Evolutionary conservation across 2,329 filamentous ascomycete genomes (phyloP).

Genomic region (Leptographium flavum): DNA sequence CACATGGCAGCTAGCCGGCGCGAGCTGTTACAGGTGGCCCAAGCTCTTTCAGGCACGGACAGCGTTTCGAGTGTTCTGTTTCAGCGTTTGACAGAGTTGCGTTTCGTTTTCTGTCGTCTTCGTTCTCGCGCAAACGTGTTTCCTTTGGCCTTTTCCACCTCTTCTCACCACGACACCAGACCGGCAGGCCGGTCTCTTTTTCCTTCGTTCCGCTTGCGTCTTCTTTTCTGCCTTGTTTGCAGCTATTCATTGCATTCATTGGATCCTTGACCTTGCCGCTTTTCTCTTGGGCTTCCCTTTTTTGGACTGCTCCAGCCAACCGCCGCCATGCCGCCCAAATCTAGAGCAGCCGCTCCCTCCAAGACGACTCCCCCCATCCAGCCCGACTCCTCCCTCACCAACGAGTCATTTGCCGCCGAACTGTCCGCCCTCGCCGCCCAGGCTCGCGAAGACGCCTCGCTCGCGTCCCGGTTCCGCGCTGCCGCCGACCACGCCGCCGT

Average conservation of each 20-base stretch:
- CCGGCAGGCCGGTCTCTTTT: not conserved
- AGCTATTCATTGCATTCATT: not conserved
- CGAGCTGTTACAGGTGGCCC: too few relatives aligned
- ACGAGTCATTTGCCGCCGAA: conserved; percentile 39
- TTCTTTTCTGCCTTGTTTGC: not conserved
- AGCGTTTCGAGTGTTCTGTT: too few relatives aligned
- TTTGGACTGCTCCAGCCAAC: not conserved
- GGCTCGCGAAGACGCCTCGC: conserved; percentile 17
- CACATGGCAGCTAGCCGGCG: too few relatives aligned
- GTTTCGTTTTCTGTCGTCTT: too few relatives aligned
- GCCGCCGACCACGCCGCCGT: conserved; percentile 22
- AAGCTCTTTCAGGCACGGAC: too few relatives aligned
- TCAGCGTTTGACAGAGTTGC: too few relatives aligned
- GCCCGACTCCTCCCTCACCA: conserved; percentile 25
- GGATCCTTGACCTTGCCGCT: not conserved
- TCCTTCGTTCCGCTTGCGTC: not conserved
- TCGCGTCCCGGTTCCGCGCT: conserved; percentile 18
- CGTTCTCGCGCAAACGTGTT: not conserved
- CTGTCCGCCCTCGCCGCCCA: conserved; percentile 35
- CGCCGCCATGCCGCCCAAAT: conserved; percentile 7
- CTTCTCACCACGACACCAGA: not conserved
- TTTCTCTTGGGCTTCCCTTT: not conserved
- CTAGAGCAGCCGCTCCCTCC: not conserved
- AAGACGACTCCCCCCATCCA: conserved; percentile 21
- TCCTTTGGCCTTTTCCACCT: not conserved